Base-by-base conservation (phyloP, 306 rosid species). In the Gastrolobium villosum region DNA sequence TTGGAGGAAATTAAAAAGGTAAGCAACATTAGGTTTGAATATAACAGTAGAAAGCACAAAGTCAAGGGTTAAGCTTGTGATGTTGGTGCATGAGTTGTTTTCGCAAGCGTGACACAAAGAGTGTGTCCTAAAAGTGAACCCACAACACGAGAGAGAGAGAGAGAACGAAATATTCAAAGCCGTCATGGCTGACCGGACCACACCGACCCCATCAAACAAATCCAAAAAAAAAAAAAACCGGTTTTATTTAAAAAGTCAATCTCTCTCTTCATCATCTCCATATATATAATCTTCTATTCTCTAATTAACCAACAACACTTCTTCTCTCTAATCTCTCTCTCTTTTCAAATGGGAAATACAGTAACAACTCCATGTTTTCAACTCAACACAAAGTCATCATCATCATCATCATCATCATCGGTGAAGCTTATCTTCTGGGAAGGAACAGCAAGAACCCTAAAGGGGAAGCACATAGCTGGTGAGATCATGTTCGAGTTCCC, bases 401-500 rank as follows among this genome's bases (percentile, higher is more conserved):
- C 26, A 20, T 31, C 56, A 0, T 44, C 55, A 4, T 70, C 86
- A 5, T 39, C 79, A 2, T 68, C 67, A 14, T 5, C 52, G 0
- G 89, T 88, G 52, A 95, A 88, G 31, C 77, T 95, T 1, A 66
- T 95, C 31, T 92, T 91, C 10, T 75, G 84, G 82, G 85, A 88
- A 59, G 96, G 98, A 5, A 76, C 76, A 7, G 43, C 91, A 3
- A 84, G 89, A 74, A 20, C 84, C 28, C 72, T 92, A 0, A 70
- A 45, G 2, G 90, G 94, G 0, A 88, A 67, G 7, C 92, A 89
- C 81, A 35, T 88, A 14, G 99, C 98, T 4, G 96, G 99, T 0
- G 98, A 92, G 79, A 88, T 95, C 82, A 89, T 91, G 99, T 83
- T 91, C 31, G 97, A 95, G 79, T 89, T 84, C 46, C 99, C 99